Base-by-base conservation (phyloP, 108 stramenopile genomes). In the Fragilaria crotonensis region DNA sequence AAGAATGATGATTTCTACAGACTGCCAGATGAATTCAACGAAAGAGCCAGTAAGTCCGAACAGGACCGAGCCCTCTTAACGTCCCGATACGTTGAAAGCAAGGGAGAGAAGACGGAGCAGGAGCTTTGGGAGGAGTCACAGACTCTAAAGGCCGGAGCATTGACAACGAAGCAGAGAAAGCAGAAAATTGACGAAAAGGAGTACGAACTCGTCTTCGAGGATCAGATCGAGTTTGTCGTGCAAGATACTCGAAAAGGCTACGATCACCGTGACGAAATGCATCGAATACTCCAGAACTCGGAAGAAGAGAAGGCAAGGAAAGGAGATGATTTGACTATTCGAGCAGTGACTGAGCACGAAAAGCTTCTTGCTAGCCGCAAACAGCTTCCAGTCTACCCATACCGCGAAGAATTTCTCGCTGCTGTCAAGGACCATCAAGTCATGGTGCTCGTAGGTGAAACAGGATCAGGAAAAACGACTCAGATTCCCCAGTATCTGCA, bases 81-180 rank as follows among this genome's bases (percentile, higher is more conserved):
- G 2, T 86, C 91, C 5, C 84, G 98, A 23, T 99, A 97, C 62
- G 73, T 93, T 20, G 97, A 98, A 59, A 88, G 88, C 23, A 90
- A 84, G 25, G 58, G 64, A 49, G 83, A 92, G 60, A 95, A 95
- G 64, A 89, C 92, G 20, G 98, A 99, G 62, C 93, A 97, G 72
- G 85, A 99, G 48, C 62, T 96, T 9, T 99, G 97, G 97, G 96
- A 98, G 69, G 95, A 96, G 59, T 80, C 89, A 20, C 98, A 99
- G 62, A 90, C 90, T 5, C 54, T 66, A 59, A 89, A 86, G 70
- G 89, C 92, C 11, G 50, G 53, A 11, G 63, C 33, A 48, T 50
- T 57, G 26, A 54, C 9, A 21, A 64, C 11, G 22, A 30, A 48
- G 29, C 57, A 63, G 31, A 58, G 62, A 49, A 72, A 77, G 26